Percentiles rank a stretch among this genome's conserved stretches.
Evolutionary conservation across 1,139 yeast genomes (phyloP).

Genomic region (Lodderomyces pseudojiufengensis): DNA sequence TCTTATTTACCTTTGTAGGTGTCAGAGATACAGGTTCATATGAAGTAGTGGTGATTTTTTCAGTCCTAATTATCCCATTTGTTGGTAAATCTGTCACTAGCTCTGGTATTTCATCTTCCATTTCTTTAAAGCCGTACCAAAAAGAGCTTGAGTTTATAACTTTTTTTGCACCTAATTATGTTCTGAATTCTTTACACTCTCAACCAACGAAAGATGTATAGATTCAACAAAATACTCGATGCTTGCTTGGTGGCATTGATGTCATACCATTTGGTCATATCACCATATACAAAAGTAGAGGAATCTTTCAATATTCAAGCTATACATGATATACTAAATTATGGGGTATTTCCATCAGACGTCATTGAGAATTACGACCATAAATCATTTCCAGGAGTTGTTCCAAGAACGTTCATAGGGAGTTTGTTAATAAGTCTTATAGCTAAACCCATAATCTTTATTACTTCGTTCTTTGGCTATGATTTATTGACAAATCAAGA

Average conservation of each 20-base stretch:
- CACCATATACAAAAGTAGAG: slow-evolving; percentile 91
- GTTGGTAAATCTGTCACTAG: slow-evolving; percentile 37
- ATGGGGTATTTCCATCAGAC: slow-evolving; percentile 49
- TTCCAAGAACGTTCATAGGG: slow-evolving; percentile 83
- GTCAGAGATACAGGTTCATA: slow-evolving; percentile 10
- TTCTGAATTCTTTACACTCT: no score
- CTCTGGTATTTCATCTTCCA: slow-evolving; percentile 48
- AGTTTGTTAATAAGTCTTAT: slow-evolving; percentile 52
- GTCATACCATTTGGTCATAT: slow-evolving; percentile 42
- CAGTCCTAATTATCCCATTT: slow-evolving; percentile 8
- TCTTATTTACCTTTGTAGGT: slow-evolving; percentile 17
- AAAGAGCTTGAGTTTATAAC: not conserved
- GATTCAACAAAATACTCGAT: slow-evolving; percentile 24
- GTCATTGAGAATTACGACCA: slow-evolving; percentile 60
- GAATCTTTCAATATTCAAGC: slow-evolving; percentile 94
- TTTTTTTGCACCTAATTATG: no score
- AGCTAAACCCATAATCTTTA: slow-evolving; percentile 27
- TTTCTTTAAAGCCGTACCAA: not conserved
- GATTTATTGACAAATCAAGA: slow-evolving; percentile 24
- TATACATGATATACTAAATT: slow-evolving; percentile 69
- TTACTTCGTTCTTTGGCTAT: slow-evolving; percentile 15
- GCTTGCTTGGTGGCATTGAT: slow-evolving; percentile 26
- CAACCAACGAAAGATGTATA: slow-evolving; percentile 13
- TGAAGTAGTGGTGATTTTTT: slow-evolving; percentile 5
- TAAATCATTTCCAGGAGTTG: slow-evolving; percentile 76